Base-by-base conservation (phyloP, 192 early-diverging fungal genomes). In the Allomyces macrogynus region DNA sequence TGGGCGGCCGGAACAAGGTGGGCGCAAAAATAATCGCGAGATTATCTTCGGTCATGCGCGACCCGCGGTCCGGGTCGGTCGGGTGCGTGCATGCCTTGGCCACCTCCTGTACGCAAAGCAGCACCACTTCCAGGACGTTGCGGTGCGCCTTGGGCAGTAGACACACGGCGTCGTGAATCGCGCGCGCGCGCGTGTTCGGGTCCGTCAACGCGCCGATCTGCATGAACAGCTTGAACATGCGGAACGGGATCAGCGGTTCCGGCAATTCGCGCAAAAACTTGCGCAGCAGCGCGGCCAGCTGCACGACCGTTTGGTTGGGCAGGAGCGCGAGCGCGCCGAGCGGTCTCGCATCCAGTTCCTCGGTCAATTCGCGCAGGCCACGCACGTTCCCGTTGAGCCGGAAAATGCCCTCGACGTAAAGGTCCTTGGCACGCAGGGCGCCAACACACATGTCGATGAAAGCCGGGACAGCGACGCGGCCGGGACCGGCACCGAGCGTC, bases 341-440 rank as follows among this genome's bases (percentile, higher is more conserved):
- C 5, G 86, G 88, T 71, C 94, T 85, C 73, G 82, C 82, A 72
- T 98, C 95, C 23, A 96, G 78, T 0, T 79, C 71, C 54, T 95
- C 93, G 7, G 83, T 81, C 12, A 92, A 67, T 27, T 90, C 87
- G 64, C 92, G 93, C 64, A 98, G 74, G 20, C 88, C 75, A 64
- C 90, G 73, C 68, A 98, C 93, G 69, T 98, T 98, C 5, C 95
- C 95, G 70, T 97, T 98, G 76, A 97, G 96, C 68, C 95, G 75
- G 77, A 98, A 98, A 12, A 98, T 88, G 14, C 95, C 95, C 71
- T 96, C 93, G 23, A 89, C 83, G 1, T 83, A 80, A 78, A 98
- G 76, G 69, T 40, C 32, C 32, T 40, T 40, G 32, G 32, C 3
- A 7, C 32, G 32, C 7, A 40, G 8, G 3, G 32, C 32, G 7